Conservation (phyloP, 148 eudicot species). For the Rhododendron williamsianum region DNA sequence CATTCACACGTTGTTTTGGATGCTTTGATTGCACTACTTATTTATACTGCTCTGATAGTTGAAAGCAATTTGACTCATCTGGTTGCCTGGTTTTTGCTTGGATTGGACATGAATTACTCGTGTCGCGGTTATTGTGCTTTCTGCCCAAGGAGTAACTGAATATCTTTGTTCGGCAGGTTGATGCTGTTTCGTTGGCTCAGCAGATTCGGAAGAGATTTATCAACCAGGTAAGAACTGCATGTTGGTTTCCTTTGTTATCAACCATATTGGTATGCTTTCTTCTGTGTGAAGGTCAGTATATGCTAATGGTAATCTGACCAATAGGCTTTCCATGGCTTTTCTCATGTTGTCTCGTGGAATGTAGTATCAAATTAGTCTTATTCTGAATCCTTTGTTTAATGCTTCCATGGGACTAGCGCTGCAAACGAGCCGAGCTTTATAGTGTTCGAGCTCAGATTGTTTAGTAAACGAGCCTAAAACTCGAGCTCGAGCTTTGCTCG, state of each 20-base stretch:
- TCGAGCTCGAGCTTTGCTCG: neutral
- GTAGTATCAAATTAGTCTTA: neutral
- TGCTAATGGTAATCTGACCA: neutral
- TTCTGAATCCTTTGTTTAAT: neutral
- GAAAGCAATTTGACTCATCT: neutral
- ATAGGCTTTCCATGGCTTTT: neutral
- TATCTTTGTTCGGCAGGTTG: conserved; percentile 48
- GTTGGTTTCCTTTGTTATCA: conserved; percentile 5
- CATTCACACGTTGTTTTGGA: neutral
- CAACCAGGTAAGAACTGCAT: conserved; percentile 59
- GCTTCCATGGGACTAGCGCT: neutral
- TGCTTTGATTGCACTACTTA: neutral
- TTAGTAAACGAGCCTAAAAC: neutral
- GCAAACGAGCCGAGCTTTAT: too few relatives aligned
- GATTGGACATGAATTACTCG: neutral
- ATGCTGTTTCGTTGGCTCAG: conserved; percentile 68
- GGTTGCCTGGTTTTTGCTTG: conserved; percentile 2
- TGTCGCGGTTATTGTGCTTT: neutral
- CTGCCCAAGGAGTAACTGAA: conserved; percentile 8
- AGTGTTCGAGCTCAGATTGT: too few relatives aligned
- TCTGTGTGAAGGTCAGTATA: neutral
- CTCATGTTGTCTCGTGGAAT: neutral
- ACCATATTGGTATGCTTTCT: neutral
- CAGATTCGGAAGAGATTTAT: conserved; percentile 57
- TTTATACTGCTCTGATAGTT: neutral